These are phyloP conservation scores for Acacia crassicarpa DNA, from an alignment of 306 rosid genomes.

Conservation along the genomic window DNA sequence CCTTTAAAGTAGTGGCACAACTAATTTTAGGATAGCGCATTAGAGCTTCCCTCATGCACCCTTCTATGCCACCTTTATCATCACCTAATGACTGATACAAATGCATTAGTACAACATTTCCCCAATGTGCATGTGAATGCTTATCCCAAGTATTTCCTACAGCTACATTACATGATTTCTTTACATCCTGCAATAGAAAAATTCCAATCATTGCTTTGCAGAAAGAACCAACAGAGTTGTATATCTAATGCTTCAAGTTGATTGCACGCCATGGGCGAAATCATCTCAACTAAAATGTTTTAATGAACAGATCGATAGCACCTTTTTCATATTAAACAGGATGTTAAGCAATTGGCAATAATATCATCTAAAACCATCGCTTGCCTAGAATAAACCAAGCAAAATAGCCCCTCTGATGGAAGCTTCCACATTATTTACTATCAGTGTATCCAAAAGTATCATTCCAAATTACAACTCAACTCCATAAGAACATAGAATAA, in stretches of 20 bases:
- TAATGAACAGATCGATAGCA: neutral
- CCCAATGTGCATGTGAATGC: conserved; percentile 52
- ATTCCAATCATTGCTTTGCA: conserved; percentile 33
- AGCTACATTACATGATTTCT: conserved; percentile 38
- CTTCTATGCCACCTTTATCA: conserved; percentile 54
- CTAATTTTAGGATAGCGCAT: conserved; percentile 29
- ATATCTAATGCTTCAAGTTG: conserved; percentile 15
- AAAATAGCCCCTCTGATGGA: neutral
- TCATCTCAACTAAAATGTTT: conserved; percentile 9
- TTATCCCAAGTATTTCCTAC: conserved; percentile 42
- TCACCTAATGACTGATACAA: conserved; percentile 60
- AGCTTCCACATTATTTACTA: neutral
- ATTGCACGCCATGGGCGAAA: conserved; percentile 6
- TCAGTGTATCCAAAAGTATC: neutral
- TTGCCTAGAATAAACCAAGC: neutral
- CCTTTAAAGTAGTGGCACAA: conserved; percentile 41
- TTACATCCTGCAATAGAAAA: conserved; percentile 45
- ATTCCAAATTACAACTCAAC: neutral
- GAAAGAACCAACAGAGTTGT: conserved; percentile 18
- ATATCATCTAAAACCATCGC: neutral
- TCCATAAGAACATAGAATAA: neutral
- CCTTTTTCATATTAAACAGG: neutral
- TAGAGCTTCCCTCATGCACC: conserved; percentile 55
- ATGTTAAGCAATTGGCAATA: neutral
- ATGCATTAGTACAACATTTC: conserved; percentile 52